Evolutionary conservation across 345 rosid genomes (phyloP).

Genomic region (Acer saccharum): DNA sequence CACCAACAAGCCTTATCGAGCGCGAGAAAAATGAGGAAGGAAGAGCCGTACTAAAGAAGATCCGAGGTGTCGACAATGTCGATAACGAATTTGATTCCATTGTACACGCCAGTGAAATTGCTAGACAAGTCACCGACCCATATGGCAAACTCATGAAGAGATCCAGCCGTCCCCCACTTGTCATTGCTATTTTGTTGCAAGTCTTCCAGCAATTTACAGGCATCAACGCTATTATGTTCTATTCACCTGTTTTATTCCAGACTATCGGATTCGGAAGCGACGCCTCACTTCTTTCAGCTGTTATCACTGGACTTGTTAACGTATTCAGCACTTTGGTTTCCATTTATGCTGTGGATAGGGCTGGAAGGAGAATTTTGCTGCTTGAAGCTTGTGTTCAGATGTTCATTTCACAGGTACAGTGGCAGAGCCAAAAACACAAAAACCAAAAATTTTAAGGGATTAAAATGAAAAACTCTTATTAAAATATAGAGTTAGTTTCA

Average conservation of each 20-base stretch:
- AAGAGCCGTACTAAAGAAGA: constrained; percentile 39
- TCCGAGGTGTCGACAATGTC: constrained; percentile 42
- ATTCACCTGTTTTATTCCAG: constrained; percentile 68
- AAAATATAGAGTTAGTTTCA: too few relatives aligned
- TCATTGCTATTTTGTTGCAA: constrained; percentile 40
- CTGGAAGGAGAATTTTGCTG: constrained; percentile 59
- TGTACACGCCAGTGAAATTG: constrained; percentile 35
- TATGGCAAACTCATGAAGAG: constrained; percentile 44
- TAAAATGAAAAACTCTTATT: too few relatives aligned
- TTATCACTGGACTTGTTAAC: constrained; percentile 58
- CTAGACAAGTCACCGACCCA: constrained; percentile 45
- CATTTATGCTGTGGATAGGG: constrained; percentile 55
- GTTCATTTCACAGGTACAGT: constrained; percentile 39
- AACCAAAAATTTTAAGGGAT: too few relatives aligned
- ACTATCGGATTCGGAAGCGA: constrained; percentile 63
- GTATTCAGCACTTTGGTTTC: constrained; percentile 63
- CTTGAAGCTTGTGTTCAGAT: constrained; percentile 55
- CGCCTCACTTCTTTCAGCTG: constrained; percentile 62
- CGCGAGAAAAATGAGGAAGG: constrained; percentile 47
- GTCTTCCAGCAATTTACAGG: constrained; percentile 50
- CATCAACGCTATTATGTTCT: constrained; percentile 54
- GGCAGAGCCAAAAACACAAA: not conserved
- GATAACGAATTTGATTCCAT: constrained; percentile 37
- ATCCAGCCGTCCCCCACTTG: constrained; percentile 38
- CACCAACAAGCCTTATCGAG: constrained; percentile 70